A percentile compares a stretch with the other conserved stretches of the same genome.
Conservation (phyloP, 2,329 filamentous ascomycete species). For the Botryotinia calthae region DNA sequence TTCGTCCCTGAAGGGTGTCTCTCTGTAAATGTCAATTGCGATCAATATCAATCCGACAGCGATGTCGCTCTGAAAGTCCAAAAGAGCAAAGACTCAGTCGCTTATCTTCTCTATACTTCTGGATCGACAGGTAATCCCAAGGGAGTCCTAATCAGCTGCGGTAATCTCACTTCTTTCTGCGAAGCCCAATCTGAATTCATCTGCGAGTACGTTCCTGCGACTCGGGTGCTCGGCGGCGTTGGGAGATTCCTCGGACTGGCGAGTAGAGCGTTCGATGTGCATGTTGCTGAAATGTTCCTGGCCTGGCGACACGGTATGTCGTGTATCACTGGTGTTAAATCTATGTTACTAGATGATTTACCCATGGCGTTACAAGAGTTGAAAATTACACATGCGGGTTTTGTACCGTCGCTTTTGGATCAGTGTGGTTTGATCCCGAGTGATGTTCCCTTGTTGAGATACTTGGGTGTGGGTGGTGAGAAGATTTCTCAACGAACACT, state of each 20-base stretch:
- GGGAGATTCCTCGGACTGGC: slow-evolving; percentile 40
- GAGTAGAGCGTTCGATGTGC: slow-evolving; percentile 39
- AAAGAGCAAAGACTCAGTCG: slow-evolving; percentile 4
- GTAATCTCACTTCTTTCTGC: slow-evolving; percentile 10
- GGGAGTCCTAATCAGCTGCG: slow-evolving; percentile 53
- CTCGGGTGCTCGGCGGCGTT: slow-evolving; percentile 7
- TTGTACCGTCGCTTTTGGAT: slow-evolving; percentile 11
- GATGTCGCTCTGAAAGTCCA: not conserved
- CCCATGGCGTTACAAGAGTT: slow-evolving; percentile 10
- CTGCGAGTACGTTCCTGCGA: not conserved
- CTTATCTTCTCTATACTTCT: slow-evolving; percentile 74
- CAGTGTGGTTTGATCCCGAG: slow-evolving; percentile 5
- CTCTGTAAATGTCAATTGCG: not conserved
- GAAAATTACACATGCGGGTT: slow-evolving; percentile 9
- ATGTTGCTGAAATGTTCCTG: slow-evolving; percentile 38
- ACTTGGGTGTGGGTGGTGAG: slow-evolving; percentile 13
- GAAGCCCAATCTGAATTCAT: slow-evolving; percentile 11
- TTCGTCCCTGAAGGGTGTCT: slow-evolving; percentile 4
- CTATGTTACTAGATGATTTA: slow-evolving; percentile 11
- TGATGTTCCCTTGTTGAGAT: slow-evolving; percentile 9
- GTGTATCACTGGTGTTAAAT: slow-evolving; percentile 30
- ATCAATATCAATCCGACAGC: not conserved
- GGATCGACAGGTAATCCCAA: slow-evolving; percentile 82
- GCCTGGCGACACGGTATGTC: slow-evolving; percentile 37
- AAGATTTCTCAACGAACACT: slow-evolving; percentile 7